Base-by-base conservation (phyloP, 176 grass and related monocot genomes). In the Hyparrhenia diplandra region DNA sequence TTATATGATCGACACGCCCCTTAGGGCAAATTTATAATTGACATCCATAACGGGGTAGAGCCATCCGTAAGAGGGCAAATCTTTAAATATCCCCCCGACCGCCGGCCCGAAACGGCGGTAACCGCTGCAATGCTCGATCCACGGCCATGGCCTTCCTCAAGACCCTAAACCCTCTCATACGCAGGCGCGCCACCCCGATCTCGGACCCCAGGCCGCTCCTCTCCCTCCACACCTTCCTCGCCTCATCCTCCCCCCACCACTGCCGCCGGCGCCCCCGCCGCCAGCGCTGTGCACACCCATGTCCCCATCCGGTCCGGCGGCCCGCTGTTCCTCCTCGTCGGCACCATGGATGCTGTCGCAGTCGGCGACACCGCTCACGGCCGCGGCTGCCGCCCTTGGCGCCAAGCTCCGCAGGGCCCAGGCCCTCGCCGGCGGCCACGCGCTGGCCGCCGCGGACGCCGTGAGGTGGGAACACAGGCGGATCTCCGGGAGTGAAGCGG, bases 301-400 rank as follows among this genome's bases (percentile, higher is more conserved):
- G 41, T 36, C 64, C 27, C 74, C 71, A 29, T 39, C 18, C 54
- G 62, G 34, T 51, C 77, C 14, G 69, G 74, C 0, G 88, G 81
- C 2, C 95, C 90, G 12, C 86, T 92, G 20, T 87, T 89, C 71
- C 90, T 90, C 69, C n/a, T 85, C 90, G 4, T 94, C 90, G 16
- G 65, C 87, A 5, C 86, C 92, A 81, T 98, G 92, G 95, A 89
- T 84, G 67, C 84, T 94, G 73, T 86, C 84, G 62, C 90, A 89
- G 67, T 80, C 88, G 17, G 77, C 92, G 51, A 93, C 85, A 43
- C 95, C 92, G 31, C 84, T 98, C 41, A 84, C 75, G 64, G 88
- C 76, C 57, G 89, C 45, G 77, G 90, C 80, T 2, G 81, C 86
- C n/a, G 78, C 83, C 47, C 60, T 91, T 43, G 86, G 86, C 39